Evolutionary conservation across 805 yeast species (phyloP).

Genomic region (Starmerella bombicola): DNA sequence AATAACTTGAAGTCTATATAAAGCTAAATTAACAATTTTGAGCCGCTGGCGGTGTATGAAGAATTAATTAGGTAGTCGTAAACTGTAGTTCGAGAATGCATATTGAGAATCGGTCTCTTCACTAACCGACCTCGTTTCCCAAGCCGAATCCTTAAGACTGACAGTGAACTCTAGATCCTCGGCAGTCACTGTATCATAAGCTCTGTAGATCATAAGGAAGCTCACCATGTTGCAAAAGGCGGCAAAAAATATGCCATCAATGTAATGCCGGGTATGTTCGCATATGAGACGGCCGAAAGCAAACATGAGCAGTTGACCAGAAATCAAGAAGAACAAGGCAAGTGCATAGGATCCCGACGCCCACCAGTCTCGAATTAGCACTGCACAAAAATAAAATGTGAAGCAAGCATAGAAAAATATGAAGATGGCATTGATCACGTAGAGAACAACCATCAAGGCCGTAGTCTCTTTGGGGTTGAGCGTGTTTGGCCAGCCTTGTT

Average conservation of each 20-base stretch:
- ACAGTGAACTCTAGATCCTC: constrained; percentile 92
- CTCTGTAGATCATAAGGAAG: constrained; percentile 89
- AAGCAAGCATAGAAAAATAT: constrained; percentile 50
- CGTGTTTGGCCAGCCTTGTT: constrained; percentile 36
- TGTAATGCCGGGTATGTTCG: constrained; percentile 61
- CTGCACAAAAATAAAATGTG: constrained; percentile 54
- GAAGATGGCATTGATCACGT: constrained; percentile 57
- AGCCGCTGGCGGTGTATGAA: too few relatives aligned
- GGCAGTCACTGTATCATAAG: constrained; percentile 90
- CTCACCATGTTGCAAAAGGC: constrained; percentile 68
- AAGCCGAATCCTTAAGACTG: constrained; percentile 36
- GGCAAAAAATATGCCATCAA: constrained; percentile 82
- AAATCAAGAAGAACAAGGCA: constrained; percentile 58
- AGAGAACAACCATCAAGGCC: constrained; percentile 59
- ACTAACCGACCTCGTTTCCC: constrained; percentile 29
- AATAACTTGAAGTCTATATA: too few relatives aligned
- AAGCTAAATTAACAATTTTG: too few relatives aligned
- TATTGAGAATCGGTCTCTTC: constrained; percentile 26
- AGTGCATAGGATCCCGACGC: constrained; percentile 72
- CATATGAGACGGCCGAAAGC: constrained; percentile 59
- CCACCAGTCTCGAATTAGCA: constrained; percentile 70
- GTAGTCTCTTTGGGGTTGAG: constrained; percentile 43
- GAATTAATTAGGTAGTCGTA: constrained; percentile 17
- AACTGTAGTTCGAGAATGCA: constrained; percentile 28
- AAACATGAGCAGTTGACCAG: constrained; percentile 69